phyloP scores from a whole-genome alignment of 2,329 filamentous ascomycete species.

The Scedosporium boydii region DNA sequence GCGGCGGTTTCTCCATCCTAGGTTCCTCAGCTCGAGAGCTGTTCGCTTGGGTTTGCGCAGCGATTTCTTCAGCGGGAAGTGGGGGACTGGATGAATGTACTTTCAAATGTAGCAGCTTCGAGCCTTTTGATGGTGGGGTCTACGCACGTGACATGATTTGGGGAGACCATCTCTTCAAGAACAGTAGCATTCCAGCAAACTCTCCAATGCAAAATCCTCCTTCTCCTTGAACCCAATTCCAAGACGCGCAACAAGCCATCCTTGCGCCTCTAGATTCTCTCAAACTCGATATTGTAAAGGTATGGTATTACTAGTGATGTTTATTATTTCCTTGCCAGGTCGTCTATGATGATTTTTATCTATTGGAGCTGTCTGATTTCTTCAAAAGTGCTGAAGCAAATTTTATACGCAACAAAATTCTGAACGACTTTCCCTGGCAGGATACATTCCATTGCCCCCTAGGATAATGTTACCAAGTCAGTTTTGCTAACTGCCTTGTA shows the following conservation, averaged over 20 bases:
- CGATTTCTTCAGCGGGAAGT: too few relatives aligned
- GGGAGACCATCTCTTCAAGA: background rate
- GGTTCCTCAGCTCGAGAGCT: too few relatives aligned
- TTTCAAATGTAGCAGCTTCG: too few relatives aligned
- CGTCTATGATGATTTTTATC: slow-evolving; percentile 33
- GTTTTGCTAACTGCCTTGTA: slow-evolving; percentile 5
- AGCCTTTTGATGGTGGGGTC: too few relatives aligned
- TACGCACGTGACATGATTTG: too few relatives aligned
- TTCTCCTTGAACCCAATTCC: background rate
- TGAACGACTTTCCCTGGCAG: slow-evolving; percentile 17
- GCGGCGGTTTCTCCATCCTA: too few relatives aligned
- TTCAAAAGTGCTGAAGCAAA: slow-evolving; percentile 49
- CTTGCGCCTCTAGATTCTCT: background rate
- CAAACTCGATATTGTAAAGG: background rate
- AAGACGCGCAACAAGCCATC: background rate
- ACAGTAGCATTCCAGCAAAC: background rate
- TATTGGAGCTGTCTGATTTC: slow-evolving; percentile 72
- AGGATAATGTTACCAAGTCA: slow-evolving; percentile 5
- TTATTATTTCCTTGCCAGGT: background rate
- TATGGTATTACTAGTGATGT: background rate
- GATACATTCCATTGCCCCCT: background rate
- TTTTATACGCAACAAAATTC: slow-evolving; percentile 45
- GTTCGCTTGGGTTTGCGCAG: too few relatives aligned
- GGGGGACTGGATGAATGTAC: too few relatives aligned
- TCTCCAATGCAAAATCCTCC: background rate